A percentile compares a stretch with the other conserved stretches of the same genome.
phyloP scores from a whole-genome alignment of 2,329 filamentous ascomycete species.

The Apiospora marii region DNA sequence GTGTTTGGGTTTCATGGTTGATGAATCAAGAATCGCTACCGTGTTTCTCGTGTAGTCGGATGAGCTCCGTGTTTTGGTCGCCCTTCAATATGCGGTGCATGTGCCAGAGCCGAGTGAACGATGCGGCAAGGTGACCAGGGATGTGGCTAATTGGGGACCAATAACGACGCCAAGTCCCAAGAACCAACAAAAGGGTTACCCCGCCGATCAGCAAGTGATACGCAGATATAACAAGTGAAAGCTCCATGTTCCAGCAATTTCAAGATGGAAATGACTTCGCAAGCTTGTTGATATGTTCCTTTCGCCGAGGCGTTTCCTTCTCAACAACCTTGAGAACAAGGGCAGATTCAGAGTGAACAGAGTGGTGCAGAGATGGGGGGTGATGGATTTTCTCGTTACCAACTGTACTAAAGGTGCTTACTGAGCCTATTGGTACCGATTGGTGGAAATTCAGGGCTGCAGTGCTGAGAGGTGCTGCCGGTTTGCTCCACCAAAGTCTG shows the following conservation, averaged over 20 bases:
- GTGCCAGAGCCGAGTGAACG: conserved; percentile 29
- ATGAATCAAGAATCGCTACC: background rate
- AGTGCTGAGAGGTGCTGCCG: too few relatives aligned
- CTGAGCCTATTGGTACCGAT: too few relatives aligned
- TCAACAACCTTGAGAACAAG: background rate
- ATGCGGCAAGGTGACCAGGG: conserved; percentile 27
- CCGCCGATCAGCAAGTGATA: background rate
- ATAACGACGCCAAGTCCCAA: conserved; percentile 23
- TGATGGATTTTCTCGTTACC: too few relatives aligned
- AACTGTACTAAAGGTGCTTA: too few relatives aligned
- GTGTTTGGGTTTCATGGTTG: background rate
- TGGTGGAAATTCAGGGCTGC: too few relatives aligned
- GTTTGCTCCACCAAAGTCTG: too few relatives aligned
- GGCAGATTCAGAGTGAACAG: too few relatives aligned
- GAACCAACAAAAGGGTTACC: background rate
- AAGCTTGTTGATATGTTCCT: too few relatives aligned
- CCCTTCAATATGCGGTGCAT: conserved; percentile 26
- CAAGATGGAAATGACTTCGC: too few relatives aligned
- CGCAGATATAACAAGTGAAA: background rate
- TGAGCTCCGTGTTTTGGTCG: conserved; percentile 25
- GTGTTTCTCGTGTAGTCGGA: conserved; percentile 28
- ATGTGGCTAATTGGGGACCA: conserved; percentile 25
- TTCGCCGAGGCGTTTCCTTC: too few relatives aligned
- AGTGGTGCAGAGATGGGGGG: too few relatives aligned
- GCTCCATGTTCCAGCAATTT: background rate